These are phyloP conservation scores for Ustilago vetiveriae DNA, from an alignment of 1,284 basidiomycete species.

Conservation along the genomic window DNA sequence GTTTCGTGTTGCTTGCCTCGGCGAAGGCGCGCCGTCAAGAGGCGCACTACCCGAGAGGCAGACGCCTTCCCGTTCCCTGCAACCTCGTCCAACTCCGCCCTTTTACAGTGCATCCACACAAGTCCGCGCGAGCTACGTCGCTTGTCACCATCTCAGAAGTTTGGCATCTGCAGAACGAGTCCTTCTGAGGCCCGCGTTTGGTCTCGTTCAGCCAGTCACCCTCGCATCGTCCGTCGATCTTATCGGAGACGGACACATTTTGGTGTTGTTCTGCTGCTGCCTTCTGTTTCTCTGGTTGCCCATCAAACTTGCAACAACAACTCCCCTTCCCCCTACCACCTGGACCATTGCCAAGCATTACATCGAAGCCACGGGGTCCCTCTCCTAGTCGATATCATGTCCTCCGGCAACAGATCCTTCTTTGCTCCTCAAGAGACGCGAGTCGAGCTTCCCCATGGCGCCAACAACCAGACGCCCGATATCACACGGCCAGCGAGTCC, in stretches of 20 bases:
- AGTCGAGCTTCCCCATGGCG: constrained; percentile 37
- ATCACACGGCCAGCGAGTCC: constrained; percentile 47
- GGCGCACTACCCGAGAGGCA: background rate
- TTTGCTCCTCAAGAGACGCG: constrained; percentile 47
- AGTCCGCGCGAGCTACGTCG: too few species aligned
- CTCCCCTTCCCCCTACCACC: constrained; percentile 10
- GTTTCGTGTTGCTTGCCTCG: constrained; percentile 2
- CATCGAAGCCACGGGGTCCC: background rate
- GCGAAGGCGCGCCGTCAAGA: background rate
- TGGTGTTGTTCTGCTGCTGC: constrained; percentile 7
- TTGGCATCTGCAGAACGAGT: too few species aligned
- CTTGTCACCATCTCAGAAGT: too few species aligned
- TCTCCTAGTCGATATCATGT: constrained; percentile 15
- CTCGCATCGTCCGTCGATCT: background rate
- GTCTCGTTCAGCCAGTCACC: background rate
- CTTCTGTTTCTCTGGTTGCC: background rate
- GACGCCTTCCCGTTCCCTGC: constrained; percentile 22
- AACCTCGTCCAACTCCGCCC: constrained; percentile 22
- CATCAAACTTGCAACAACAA: background rate
- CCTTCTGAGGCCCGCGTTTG: background rate
- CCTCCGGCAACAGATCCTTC: constrained; percentile 47
- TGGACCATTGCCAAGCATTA: background rate
- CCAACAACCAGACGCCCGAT: constrained; percentile 31
- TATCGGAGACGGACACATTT: background rate
- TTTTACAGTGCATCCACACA: too few species aligned